These are phyloP conservation scores for Phytophthora pistaciae DNA, from an alignment of 352 stramenopile genomes.

Conservation along the genomic window DNA sequence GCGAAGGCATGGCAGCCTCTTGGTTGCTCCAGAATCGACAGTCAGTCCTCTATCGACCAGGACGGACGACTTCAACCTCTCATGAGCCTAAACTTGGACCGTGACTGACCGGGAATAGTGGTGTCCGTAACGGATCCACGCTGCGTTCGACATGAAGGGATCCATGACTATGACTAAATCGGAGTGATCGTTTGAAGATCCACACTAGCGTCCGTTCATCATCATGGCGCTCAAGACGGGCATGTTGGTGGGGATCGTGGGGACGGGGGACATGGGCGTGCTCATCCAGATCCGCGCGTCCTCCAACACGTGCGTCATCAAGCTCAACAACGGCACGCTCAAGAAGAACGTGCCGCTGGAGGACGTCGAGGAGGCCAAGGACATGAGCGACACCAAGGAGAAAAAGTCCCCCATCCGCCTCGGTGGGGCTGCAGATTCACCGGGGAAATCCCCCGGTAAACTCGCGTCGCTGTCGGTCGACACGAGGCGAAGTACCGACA, in stretches of 20 bases:
- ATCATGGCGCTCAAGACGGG: slow-evolving; percentile 61
- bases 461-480: slow-evolving; percentile 32
- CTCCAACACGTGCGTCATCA: slow-evolving; percentile 74
- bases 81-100: slow-evolving; percentile 1
- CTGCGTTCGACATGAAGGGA: not conserved
- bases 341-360: slow-evolving; percentile 76
- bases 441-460: slow-evolving; percentile 21
- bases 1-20: slow-evolving; percentile 24
- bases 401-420: slow-evolving; percentile 64
- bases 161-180: not conserved
- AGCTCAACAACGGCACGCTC: slow-evolving; percentile 69
- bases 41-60: slow-evolving; percentile 3
- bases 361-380: slow-evolving; percentile 59
- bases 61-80: not conserved
- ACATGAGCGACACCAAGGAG: slow-evolving; percentile 46
- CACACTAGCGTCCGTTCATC: slow-evolving; percentile 6
- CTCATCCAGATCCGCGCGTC: slow-evolving; percentile 72
- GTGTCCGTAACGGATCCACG: slow-evolving; percentile 21
- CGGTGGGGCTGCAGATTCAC: slow-evolving; percentile 7
- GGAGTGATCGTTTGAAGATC: not conserved
- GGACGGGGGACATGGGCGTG: slow-evolving; percentile 60
- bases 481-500: slow-evolving; percentile 6
- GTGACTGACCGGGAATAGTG: slow-evolving; percentile 18
- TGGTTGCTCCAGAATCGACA: slow-evolving; percentile 1
- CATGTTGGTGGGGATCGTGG: slow-evolving; percentile 64